phyloP scores from a whole-genome alignment of 768 basidiomycete species.

The Symmetrospora coprosmae region DNA sequence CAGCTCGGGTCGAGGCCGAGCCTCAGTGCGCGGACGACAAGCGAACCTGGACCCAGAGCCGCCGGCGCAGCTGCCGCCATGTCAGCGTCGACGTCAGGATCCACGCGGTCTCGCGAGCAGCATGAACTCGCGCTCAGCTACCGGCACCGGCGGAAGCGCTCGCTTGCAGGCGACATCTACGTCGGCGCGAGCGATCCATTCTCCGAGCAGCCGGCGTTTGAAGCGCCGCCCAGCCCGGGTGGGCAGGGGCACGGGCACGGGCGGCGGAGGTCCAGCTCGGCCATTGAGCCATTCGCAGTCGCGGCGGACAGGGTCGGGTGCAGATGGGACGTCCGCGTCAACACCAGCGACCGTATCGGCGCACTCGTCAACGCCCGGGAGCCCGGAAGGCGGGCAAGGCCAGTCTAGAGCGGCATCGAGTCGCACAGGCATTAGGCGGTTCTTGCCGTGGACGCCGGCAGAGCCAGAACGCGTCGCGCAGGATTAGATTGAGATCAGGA shows the following conservation, averaged over 20 bases:
- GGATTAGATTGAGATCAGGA: no score
- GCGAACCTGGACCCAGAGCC: not conserved
- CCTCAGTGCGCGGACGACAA: not conserved
- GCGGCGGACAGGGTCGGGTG: no score
- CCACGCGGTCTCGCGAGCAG: not conserved
- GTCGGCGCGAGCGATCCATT: slow-evolving; percentile 12
- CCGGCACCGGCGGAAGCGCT: slow-evolving; percentile 9
- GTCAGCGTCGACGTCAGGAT: no score
- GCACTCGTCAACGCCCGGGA: no score
- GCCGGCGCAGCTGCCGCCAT: not conserved
- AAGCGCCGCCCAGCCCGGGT: not conserved
- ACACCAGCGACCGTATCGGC: no score
- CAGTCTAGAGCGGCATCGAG: no score
- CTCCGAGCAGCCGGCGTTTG: not conserved
- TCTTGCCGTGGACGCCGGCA: no score
- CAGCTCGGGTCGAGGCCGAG: no score
- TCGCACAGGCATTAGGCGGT: no score
- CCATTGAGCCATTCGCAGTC: not conserved
- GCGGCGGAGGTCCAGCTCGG: not conserved
- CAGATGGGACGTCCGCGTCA: no score
- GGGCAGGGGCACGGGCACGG: not conserved
- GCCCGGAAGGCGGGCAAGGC: no score
- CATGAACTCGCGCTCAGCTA: not conserved
- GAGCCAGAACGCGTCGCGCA: no score
- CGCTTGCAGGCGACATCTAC: slow-evolving; percentile 10